Base-by-base conservation (phyloP, 2,329 filamentous ascomycete genomes). In the Colletotrichum camelliae region DNA sequence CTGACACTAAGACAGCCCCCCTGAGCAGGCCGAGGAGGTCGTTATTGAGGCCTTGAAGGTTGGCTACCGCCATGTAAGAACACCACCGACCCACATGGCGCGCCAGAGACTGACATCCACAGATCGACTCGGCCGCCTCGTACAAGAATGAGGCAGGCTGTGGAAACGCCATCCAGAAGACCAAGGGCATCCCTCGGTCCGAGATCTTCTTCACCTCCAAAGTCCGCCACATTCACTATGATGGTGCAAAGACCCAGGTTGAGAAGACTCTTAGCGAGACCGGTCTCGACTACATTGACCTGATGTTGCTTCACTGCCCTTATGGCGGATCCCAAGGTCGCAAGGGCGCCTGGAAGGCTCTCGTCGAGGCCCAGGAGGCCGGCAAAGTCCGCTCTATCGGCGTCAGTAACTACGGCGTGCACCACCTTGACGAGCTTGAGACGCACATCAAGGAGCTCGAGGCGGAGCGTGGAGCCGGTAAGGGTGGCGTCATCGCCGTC, bases 401-500 rank as follows among this genome's bases (percentile, higher is more conserved):
- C 66, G 86, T 93, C n/a, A 91, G 89, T 82, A 93, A 93, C 85
- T 93, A 92, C 80, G 91, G 91, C 65, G 87, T 93, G 16, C 88
- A 92, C 77, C 92, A 93, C 79, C 85, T 93, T 4, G 86, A 91
- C 62, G 91, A 93, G 82, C 85, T 93, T 35, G 89, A 92, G 82
- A 81, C 80, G 71, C 88, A 92, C 82, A 92, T 92, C 74, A 86
- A 85, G 69, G 90, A 93, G 82, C 89, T 93, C 1, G 93, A 94
- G 80, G 81, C 82, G 21, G 91, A 91, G 83, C 89, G 90, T 58
- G 89, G 92, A 61, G 91, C 87, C 73, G 93, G 92, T 12, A 93
- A 91, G 78, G 92, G 91, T 60, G 95, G 95, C 29, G 87, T 95
- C 55, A 90, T 98, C 80, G 94, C 93, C 76, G 94, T 98, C 48